Conservation (phyloP, 176 grass and related monocot genomes). For the Phoenix dactylifera region DNA sequence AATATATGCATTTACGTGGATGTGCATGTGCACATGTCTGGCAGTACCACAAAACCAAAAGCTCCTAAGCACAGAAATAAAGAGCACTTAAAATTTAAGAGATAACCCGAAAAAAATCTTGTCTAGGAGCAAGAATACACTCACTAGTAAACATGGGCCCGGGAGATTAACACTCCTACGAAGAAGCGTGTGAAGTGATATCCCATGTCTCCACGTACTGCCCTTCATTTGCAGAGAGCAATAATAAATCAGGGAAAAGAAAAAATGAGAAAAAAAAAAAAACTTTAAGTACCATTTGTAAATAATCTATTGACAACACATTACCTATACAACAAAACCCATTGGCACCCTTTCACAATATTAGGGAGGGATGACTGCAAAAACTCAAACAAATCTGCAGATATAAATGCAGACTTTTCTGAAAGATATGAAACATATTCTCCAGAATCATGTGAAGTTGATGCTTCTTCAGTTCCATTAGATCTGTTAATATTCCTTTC, state of each 20-base stretch:
- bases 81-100: no score
- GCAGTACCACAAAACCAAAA: no score
- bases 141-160: constrained; percentile 77
- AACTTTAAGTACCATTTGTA: not conserved
- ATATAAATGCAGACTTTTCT: constrained; percentile 68
- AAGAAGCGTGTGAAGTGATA: constrained; percentile 75
- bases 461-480: constrained; percentile 34
- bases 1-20: no score
- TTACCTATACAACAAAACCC: constrained; percentile 91
- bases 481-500: constrained; percentile 13
- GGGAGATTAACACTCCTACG: constrained; percentile 49
- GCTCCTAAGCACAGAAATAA: no score
- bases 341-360: constrained; percentile 76
- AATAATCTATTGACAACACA: constrained; percentile 7
- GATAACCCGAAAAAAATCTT: no score
- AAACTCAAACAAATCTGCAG: constrained; percentile 60
- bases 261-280: constrained; percentile 2
- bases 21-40: no score
- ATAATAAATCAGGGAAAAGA: constrained; percentile 26
- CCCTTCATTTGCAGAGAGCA: constrained; percentile 55
- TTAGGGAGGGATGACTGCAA: constrained; percentile 72
- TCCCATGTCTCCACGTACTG: constrained; percentile 97
- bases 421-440: constrained; percentile 39
- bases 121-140: not conserved
- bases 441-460: constrained; percentile 20